A percentile compares a stretch with the other conserved stretches of the same genome.
Evolutionary conservation across 352 stramenopile species (phyloP).

Genomic region (Phytophthora pistaciae): DNA sequence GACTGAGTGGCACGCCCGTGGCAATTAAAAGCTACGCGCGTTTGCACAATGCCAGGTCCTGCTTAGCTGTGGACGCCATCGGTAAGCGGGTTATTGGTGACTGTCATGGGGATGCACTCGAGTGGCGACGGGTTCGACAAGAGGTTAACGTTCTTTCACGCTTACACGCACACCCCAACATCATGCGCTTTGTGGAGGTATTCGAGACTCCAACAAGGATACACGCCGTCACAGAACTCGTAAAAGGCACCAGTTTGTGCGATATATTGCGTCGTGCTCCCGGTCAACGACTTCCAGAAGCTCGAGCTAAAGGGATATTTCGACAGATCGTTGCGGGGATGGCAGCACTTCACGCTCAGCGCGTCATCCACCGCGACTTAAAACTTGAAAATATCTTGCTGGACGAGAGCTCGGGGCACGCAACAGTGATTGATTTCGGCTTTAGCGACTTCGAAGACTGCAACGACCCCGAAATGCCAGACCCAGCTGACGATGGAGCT

Average conservation of each 20-base stretch:
- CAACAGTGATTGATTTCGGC: conserved; percentile 75
- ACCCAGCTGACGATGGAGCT: conserved; percentile 27
- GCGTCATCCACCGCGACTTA: conserved; percentile 76
- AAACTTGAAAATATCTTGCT: conserved; percentile 85
- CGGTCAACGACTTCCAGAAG: conserved; percentile 48
- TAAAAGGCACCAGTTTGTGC: conserved; percentile 49
- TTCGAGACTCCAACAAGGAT: conserved; percentile 70
- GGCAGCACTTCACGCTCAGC: conserved; percentile 53
- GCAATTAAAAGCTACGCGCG: conserved; percentile 77
- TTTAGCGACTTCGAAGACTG: conserved; percentile 65
- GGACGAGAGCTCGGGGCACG: conserved; percentile 34
- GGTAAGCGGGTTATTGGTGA: conserved; percentile 8
- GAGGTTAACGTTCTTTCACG: conserved; percentile 60
- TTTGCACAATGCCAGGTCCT: conserved; percentile 44
- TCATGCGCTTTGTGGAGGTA: conserved; percentile 63
- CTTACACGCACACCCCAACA: conserved; percentile 45
- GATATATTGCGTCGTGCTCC: conserved; percentile 46
- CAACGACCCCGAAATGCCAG: conserved; percentile 23
- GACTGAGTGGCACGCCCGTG: conserved; percentile 49
- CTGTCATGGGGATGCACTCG: conserved; percentile 39
- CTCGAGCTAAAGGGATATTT: conserved; percentile 51
- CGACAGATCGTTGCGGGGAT: conserved; percentile 46
- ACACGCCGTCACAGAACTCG: conserved; percentile 67
- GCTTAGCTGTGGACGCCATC: conserved; percentile 25
- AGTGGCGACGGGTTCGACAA: conserved; percentile 71